Base-by-base conservation (phyloP, 1,139 yeast genomes). In the Taphrina sp. region DNA sequence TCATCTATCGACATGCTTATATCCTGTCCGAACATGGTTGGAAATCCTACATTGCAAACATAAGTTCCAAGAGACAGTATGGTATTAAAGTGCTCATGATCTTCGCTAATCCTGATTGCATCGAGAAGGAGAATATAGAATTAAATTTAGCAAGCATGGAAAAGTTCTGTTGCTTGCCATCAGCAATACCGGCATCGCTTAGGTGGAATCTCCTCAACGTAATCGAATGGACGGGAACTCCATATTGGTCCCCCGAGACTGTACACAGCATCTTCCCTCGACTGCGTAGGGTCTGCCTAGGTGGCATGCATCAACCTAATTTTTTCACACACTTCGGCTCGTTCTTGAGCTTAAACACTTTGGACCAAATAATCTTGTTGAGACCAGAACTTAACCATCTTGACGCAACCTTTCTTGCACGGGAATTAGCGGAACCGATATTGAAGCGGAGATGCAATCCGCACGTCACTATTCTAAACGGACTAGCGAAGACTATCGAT, bases 401-500 rank as follows among this genome's bases (percentile, higher is more conserved):
- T 12, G 28, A 24, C 7, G 16, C 16, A 29, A 23, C 19, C 44
- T 23, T 22, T 19, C 17, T 39, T 16, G n/a, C 26, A 7, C 10
- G 7, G 2, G 16, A n/a, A 8, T 10, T 39, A 28, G 12, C 33
- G 12, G 33, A 1, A 5, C 8, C 26, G 12, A 12, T 26, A 7
- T 7, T 7, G 31, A 7, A 26, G 10, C 31, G 31, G 10, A 7
- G 31, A 12, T 7, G 31, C 31, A n/a, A 23, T n/a, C 20, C 20
- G n/a, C 44, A 33, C 12, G 12, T 39, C 19, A 39, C 44, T 12
- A 33, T 39, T n/a, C 22, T 39, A 17, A 39, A 39, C 24, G 31
- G 33, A 3, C 17, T 14, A 14, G 44, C 44, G 14, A 39, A 23
- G 19, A 39, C 44, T 12, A 39, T 39, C 29, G 14, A 39, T 14